Percentiles rank a stretch among this genome's conserved stretches.
phyloP scores from a whole-genome alignment of 768 basidiomycete species.

The Tephrocybe sp. region DNA sequence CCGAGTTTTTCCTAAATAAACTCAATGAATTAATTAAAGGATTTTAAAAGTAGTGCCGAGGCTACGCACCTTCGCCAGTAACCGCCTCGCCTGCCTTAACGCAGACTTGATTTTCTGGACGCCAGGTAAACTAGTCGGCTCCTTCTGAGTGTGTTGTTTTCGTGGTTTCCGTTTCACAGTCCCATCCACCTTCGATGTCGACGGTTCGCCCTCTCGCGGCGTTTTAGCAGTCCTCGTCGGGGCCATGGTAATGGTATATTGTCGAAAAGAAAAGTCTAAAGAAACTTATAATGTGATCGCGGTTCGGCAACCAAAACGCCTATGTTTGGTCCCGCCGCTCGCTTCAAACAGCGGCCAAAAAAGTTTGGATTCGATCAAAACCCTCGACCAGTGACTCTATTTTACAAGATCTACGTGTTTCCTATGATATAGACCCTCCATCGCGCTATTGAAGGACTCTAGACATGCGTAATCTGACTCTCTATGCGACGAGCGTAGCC shows the following conservation, averaged over 20 bases:
- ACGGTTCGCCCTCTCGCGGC: slow-evolving; percentile 10
- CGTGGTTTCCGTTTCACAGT: slow-evolving; percentile 26
- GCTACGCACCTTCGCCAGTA: slow-evolving; percentile 71
- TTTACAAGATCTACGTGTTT: slow-evolving; percentile 1
- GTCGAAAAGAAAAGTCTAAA: neutral
- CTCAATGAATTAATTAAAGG: no score
- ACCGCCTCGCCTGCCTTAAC: slow-evolving; percentile 77
- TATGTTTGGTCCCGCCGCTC: slow-evolving; percentile 9
- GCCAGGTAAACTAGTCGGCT: slow-evolving; percentile 49
- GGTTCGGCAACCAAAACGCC: slow-evolving; percentile 4
- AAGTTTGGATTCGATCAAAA: slow-evolving; percentile 14
- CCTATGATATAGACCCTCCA: slow-evolving; percentile 6
- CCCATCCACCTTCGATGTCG: slow-evolving; percentile 14
- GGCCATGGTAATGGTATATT: slow-evolving; percentile 19
- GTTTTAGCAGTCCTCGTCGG: slow-evolving; percentile 18
- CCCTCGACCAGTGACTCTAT: neutral
- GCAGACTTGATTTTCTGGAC: slow-evolving; percentile 86
- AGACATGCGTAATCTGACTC: slow-evolving; percentile 58
- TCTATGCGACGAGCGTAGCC: slow-evolving; percentile 32
- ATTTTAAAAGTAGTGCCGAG: neutral
- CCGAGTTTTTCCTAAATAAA: slow-evolving; percentile 66
- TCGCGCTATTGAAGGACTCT: neutral
- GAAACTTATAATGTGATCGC: neutral
- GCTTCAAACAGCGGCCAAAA: slow-evolving; percentile 14
- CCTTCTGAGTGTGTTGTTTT: slow-evolving; percentile 24